Evolutionary conservation across 208 protist genomes (phyloP).

Genomic region (Crithidia sp.): DNA sequence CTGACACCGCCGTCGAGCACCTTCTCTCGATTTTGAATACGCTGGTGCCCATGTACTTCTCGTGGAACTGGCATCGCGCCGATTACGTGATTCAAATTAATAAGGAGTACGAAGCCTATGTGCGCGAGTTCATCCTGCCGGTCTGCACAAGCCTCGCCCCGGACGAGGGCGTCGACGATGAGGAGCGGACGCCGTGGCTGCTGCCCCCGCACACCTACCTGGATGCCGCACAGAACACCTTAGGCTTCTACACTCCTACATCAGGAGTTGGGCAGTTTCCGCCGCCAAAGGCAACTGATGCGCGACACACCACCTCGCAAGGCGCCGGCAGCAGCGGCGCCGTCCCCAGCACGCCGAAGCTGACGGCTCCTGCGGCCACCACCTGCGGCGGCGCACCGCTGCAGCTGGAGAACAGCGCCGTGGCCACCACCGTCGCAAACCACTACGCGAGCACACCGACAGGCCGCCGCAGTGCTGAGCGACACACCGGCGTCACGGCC

Average conservation of each 20-base stretch:
- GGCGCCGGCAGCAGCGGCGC: background rate
- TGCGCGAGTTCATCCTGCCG: conserved; percentile 76
- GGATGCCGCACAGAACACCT: conserved; percentile 16
- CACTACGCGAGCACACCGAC: conserved; percentile 3
- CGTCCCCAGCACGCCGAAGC: background rate
- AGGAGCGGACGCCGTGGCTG: conserved; percentile 44
- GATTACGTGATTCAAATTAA: conserved; percentile 89
- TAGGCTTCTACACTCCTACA: conserved; percentile 20
- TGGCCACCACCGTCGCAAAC: background rate
- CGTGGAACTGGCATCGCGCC: conserved; percentile 86
- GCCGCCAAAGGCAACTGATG: background rate
- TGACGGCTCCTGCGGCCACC: background rate
- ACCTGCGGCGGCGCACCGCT: background rate
- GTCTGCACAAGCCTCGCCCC: conserved; percentile 60
- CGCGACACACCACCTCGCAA: background rate
- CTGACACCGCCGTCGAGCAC: conserved; percentile 69
- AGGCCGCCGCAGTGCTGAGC: background rate
- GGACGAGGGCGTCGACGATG: conserved; percentile 65
- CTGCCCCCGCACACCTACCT: conserved; percentile 39
- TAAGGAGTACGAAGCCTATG: conserved; percentile 76
- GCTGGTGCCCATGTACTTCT: conserved; percentile 86
- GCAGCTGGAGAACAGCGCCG: conserved; percentile 4
- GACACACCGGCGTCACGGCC: background rate
- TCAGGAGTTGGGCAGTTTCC: conserved; percentile 1
- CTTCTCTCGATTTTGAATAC: conserved; percentile 81